A percentile compares a stretch with the other conserved stretches of the same genome.
Evolutionary conservation across 805 yeast species (phyloP).

Genomic region (Cephaloascus fragrans): DNA sequence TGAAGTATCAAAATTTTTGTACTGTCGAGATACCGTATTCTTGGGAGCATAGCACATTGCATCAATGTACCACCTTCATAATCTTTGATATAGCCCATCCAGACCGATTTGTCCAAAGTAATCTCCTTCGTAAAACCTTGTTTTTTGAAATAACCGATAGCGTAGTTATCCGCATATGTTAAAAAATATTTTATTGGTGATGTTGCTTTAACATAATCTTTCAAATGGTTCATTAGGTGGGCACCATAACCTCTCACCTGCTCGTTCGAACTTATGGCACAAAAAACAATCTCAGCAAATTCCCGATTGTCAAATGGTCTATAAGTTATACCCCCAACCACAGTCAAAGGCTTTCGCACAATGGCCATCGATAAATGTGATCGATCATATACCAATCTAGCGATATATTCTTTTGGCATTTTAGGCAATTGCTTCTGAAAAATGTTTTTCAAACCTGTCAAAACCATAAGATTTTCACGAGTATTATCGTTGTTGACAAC

Average conservation of each 20-base stretch:
- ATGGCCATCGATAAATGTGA: slow-evolving; percentile 95
- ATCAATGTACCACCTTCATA: slow-evolving; percentile 98
- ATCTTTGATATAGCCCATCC: slow-evolving; percentile 99
- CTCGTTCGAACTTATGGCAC: slow-evolving; percentile 95
- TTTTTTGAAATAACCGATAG: slow-evolving; percentile 95
- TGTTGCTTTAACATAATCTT: slow-evolving; percentile 88
- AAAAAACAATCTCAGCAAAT: slow-evolving; percentile 97
- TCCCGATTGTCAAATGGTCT: slow-evolving; percentile 84
- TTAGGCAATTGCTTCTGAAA: slow-evolving; percentile 96
- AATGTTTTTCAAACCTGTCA: slow-evolving; percentile 91
- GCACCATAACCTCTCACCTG: slow-evolving; percentile 99
- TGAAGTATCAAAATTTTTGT: slow-evolving; percentile 79
- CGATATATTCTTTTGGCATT: slow-evolving; percentile 97
- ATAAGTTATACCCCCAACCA: slow-evolving; percentile 96
- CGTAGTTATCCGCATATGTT: slow-evolving; percentile 97
- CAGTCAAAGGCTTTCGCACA: slow-evolving; percentile 85
- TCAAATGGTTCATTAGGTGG: slow-evolving; percentile 93
- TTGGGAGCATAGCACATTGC: slow-evolving; percentile 94
- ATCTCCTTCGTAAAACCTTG: slow-evolving; percentile 97
- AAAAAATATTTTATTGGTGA: slow-evolving; percentile 77
- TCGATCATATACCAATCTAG: slow-evolving; percentile 88
- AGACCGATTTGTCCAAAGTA: slow-evolving; percentile 68
- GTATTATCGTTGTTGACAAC: slow-evolving; percentile 95
- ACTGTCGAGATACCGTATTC: slow-evolving; percentile 80
- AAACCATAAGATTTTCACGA: slow-evolving; percentile 76